Evolutionary conservation across 306 rosid species (phyloP), one percentile per base, ranked within the genome.

Genomic region (Alnus glutinosa): DNA sequence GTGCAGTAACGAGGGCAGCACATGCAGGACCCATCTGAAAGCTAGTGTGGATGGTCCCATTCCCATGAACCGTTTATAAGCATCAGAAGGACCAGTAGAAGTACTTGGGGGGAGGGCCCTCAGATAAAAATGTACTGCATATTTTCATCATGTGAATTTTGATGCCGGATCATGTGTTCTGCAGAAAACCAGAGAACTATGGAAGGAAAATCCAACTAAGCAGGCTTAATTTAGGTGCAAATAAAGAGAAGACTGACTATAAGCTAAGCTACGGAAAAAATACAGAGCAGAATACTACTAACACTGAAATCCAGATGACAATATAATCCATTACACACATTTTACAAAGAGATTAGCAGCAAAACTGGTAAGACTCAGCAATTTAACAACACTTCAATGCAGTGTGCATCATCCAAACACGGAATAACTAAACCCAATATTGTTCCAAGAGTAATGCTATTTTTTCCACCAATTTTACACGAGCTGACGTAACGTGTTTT

Each of bases 21-120:
- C 71, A 71, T 76, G 89, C 83, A 67, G 34, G 75, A 46, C 46
- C 83, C 70, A 70, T 51, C 79, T 71, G 72, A 47, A 71, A 76
- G 70, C 73, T 67, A 69, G 52, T 7, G 68, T 0, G 46, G 77
- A 79, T 76, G 86, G 23, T 71, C 82, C 82, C 61, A 70, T 28
- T 61, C 13, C 62, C n/a, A 57, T 51, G 4, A 55, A 52, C 48
- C 59, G 57, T 19, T 28, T 49, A 28, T 28, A 12, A 52, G 11
- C 59, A 80, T 42, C 52, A 64, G 42, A 52, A 71, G 83, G 79
- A 83, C 80, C 77, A 54, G 44, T 32, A 55, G 66, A 79, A 54
- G 90, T 81, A 83, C 85, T 77, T 69, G 71, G 73, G 57, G 72
- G 57, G 75, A 78, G 78, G 85, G 42, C 54, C 84, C 80, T 80